A percentile compares a stretch with the other conserved stretches of the same genome.
phyloP scores from a whole-genome alignment of 2,329 filamentous ascomycete species.

The Aspergillus udagawae region DNA sequence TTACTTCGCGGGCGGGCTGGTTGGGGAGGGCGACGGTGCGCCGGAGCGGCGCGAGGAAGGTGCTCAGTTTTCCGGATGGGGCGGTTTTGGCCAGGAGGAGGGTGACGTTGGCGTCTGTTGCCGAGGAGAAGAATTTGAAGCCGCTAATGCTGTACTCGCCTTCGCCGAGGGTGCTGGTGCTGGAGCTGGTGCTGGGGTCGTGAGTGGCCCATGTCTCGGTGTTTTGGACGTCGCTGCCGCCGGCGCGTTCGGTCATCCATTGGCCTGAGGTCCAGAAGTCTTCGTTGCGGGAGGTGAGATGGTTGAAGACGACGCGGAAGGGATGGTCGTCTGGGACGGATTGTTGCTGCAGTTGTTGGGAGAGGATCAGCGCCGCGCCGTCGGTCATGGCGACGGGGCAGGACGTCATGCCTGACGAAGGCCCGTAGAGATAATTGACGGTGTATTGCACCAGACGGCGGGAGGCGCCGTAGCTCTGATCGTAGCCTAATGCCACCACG shows the following conservation, averaged over 20 bases:
- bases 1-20: conserved; percentile 37
- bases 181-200: conserved; percentile 18
- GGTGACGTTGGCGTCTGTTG: conserved; percentile 62
- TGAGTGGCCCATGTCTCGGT: conserved; percentile 33
- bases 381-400: conserved; percentile 63
- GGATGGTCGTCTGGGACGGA: conserved; percentile 2
- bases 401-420: conserved; percentile 57
- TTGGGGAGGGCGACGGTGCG: conserved; percentile 24
- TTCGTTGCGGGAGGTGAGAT: conserved; percentile 20
- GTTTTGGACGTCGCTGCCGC: conserved; percentile 33
- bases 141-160: conserved; percentile 51
- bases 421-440: conserved; percentile 54
- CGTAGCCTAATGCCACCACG: conserved; percentile 24
- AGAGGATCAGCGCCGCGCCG: conserved; percentile 34
- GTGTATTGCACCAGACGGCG: conserved; percentile 24
- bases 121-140: conserved; percentile 70
- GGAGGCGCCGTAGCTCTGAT: conserved; percentile 16
- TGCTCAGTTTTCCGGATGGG: conserved; percentile 50
- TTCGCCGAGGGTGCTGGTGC: conserved; percentile 9
- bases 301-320: conserved; percentile 8
- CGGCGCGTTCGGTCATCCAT: conserved; percentile 38
- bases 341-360: conserved; percentile 11
- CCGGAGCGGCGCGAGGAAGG: conserved; percentile 63
- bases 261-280: conserved; percentile 35
- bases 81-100: conserved; percentile 60